These are phyloP conservation scores for Penicillium sp. DNA, from an alignment of 2,329 filamentous ascomycete species.

Conservation along the genomic window DNA sequence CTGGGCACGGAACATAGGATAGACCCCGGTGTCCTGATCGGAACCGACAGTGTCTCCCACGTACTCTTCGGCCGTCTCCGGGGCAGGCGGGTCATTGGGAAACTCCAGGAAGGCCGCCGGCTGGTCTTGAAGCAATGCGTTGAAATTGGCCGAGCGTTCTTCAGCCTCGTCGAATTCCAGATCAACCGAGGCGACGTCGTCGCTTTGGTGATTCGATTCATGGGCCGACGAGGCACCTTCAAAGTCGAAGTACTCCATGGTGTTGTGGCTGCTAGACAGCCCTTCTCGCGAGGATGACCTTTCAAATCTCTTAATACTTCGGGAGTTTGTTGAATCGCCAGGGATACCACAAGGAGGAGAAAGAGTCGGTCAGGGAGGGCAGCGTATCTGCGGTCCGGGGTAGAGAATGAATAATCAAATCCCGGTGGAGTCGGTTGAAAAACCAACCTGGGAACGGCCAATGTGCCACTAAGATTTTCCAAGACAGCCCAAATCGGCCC, in stretches of 20 bases:
- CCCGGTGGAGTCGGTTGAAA: conserved; percentile 15
- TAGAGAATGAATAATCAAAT: conserved; percentile 26
- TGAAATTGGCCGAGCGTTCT: conserved; percentile 36
- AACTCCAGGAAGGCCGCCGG: conserved; percentile 45
- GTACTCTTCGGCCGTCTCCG: conserved; percentile 20
- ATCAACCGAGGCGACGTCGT: conserved; percentile 41
- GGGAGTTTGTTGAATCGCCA: not conserved
- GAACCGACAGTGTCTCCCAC: conserved; percentile 20
- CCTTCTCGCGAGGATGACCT: conserved; percentile 17
- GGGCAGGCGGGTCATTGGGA: conserved; percentile 29
- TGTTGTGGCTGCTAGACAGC: not conserved
- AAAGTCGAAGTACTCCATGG: conserved; percentile 50
- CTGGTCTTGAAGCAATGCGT: conserved; percentile 45
- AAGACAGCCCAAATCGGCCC: not conserved
- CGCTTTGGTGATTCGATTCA: conserved; percentile 35
- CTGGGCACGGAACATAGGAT: conserved; percentile 46
- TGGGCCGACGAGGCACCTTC: conserved; percentile 42
- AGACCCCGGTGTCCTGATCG: conserved; percentile 31
- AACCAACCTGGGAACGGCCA: conserved; percentile 13
- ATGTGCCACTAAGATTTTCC: conserved; percentile 13
- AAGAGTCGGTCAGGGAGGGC: conserved; percentile 21
- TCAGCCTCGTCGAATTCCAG: conserved; percentile 41
- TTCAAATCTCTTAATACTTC: not conserved
- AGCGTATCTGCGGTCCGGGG: conserved; percentile 28
- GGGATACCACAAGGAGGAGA: conserved; percentile 2